Evolutionary conservation across 139 green algal species (phyloP), one percentile per base, ranked within the genome.

Genomic region (Chlamydomonas incerta): DNA sequence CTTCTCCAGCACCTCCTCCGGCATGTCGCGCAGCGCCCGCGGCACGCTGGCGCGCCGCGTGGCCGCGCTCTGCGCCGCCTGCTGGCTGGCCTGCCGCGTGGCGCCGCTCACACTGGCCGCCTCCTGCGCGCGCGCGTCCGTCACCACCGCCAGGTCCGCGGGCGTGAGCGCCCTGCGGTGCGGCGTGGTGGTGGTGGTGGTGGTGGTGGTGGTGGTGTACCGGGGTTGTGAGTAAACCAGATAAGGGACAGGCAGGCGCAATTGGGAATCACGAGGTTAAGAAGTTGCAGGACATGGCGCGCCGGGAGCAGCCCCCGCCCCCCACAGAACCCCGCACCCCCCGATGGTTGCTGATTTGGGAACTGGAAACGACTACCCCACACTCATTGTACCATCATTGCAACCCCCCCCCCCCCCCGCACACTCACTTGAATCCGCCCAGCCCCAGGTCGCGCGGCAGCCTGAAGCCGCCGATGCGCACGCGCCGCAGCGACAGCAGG

Each of bases 381-480:
- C n/a, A n/a, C n/a, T n/a, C n/a, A n/a, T n/a, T n/a, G n/a, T n/a
- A n/a, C n/a, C n/a, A n/a, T n/a, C n/a, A n/a, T n/a, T n/a, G n/a
- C n/a, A n/a, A n/a, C n/a, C n/a, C n/a, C n/a, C n/a, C n/a, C 41
- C 5, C 41, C 5, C 41, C 5, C 41, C 6, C 41, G 41, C 41
- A 8, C 41, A 75, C 89, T 68, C 80, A 95, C 91, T 41, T 81
- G 90, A 95, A 95, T 2, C 88, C 37, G 6, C 95, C 96, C 31
- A 95, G 74, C 26, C 73, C 74, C n/a, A 98, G 77, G 35, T 88
- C 87, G 0, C 47, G 80, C 0, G 95, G 95, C 87, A 99, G 83
- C 2, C 93, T 71, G 79, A 94, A 95, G 46, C 94, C 95, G 62
- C 97, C 97, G 6, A 99, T 88, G 20, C 95, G 90, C 73, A 97